A percentile compares a stretch with the other conserved stretches of the same genome.
Conservation (phyloP, 164 flowering plant species). For the Dillenia turbinata region DNA sequence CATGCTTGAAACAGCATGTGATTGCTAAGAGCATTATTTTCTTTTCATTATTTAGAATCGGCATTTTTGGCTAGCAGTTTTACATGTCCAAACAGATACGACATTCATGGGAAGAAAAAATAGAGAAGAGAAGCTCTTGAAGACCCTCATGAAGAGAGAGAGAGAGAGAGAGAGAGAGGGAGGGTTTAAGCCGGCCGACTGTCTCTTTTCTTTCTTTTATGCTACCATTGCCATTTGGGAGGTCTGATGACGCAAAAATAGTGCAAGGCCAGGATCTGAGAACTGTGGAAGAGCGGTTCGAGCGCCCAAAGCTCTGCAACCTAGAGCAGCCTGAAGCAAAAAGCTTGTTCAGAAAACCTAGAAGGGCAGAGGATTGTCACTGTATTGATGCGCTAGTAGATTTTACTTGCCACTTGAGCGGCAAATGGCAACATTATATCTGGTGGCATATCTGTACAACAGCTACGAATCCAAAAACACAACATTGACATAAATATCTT, state of each 20-base stretch:
- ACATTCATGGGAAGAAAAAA: no score
- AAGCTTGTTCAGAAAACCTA: neutral
- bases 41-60: no score
- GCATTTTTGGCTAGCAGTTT: no score
- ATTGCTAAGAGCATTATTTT: no score
- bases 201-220: neutral
- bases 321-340: neutral
- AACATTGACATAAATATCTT: neutral
- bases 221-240: no score
- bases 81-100: no score
- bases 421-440: slow-evolving; percentile 94
- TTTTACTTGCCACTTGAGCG: slow-evolving; percentile 70
- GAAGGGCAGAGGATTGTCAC: neutral
- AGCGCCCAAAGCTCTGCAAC: slow-evolving; percentile 78
- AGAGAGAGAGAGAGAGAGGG: no score
- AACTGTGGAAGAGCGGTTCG: slow-evolving; percentile 72
- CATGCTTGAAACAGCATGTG: no score
- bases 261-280: slow-evolving; percentile 57
- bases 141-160: no score
- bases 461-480: slow-evolving; percentile 31
- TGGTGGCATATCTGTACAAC: slow-evolving; percentile 72
- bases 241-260: slow-evolving; percentile 23
- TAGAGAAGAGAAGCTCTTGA: no score
- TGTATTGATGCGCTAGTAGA: neutral
- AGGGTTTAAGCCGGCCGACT: no score